phyloP scores from a whole-genome alignment of 495 filamentous ascomycete species.

The Podospora pseudopauciseta region DNA sequence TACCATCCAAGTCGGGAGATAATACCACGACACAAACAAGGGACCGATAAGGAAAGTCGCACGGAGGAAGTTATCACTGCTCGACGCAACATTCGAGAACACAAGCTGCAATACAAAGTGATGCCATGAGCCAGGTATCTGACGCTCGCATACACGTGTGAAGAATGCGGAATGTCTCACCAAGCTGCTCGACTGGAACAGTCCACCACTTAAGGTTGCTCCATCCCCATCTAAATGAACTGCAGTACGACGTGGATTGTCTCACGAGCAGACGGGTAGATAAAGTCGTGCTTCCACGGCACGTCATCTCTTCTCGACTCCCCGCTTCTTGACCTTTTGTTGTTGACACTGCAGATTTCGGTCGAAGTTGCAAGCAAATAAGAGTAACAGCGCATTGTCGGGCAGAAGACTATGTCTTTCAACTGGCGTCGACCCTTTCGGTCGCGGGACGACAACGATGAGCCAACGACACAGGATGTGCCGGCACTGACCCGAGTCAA shows the following conservation, averaged over 20 bases:
- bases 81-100: background rate
- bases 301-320: background rate
- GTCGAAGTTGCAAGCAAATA: background rate
- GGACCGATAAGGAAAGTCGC: background rate
- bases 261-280: background rate
- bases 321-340: background rate
- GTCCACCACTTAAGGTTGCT: background rate
- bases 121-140: background rate
- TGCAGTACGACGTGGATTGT: background rate
- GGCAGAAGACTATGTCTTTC: conserved; percentile 21
- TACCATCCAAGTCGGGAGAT: background rate
- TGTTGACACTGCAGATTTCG: background rate
- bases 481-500: background rate
- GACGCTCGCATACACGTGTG: background rate
- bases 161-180: background rate
- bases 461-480: background rate
- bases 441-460: conserved; percentile 11
- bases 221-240: background rate
- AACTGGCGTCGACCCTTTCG: conserved; percentile 27
- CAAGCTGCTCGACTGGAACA: background rate
- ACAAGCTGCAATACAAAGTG: background rate
- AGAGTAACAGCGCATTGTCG: no score
- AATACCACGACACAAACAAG: background rate
- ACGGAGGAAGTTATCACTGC: no score
- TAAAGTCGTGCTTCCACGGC: background rate